Evolutionary conservation across 768 basidiomycete genomes (phyloP).

Genomic region (Auricularia sp.): DNA sequence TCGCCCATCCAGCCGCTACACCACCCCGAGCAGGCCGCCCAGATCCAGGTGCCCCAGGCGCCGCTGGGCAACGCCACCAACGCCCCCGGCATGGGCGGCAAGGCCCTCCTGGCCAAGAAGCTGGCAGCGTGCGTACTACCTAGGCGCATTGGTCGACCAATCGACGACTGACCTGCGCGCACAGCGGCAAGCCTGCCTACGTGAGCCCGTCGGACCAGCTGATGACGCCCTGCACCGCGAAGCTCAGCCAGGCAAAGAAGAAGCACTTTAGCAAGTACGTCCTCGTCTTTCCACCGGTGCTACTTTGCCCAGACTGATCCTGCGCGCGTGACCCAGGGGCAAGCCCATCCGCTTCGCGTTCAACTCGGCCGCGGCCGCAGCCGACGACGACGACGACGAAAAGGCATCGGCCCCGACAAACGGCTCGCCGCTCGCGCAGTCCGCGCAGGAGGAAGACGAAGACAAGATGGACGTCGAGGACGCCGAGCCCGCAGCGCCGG

Average conservation of each 20-base stretch:
- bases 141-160: not conserved
- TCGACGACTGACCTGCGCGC: not conserved
- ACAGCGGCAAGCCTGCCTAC: conserved; percentile 68
- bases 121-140: conserved; percentile 33
- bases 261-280: conserved; percentile 86
- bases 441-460: not conserved
- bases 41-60: conserved; percentile 68
- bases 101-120: conserved; percentile 87
- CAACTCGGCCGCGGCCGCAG: conserved; percentile 2
- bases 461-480: not conserved
- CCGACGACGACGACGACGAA: conserved; percentile 2
- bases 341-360: conserved; percentile 9
- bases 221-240: conserved; percentile 89
- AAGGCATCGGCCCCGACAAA: not conserved
- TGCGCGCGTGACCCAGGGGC: not conserved
- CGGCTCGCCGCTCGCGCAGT: not conserved
- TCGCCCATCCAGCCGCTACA: conserved; percentile 82
- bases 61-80: conserved; percentile 61
- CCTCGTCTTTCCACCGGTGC: not conserved
- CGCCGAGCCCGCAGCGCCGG: not conserved
- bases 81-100: conserved; percentile 68
- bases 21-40: conserved; percentile 72
- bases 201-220: conserved; percentile 93
- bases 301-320: no score
- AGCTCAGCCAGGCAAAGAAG: conserved; percentile 83